A percentile compares a stretch with the other conserved stretches of the same genome.
These are phyloP conservation scores for Cystoisospora suis DNA, from an alignment of 169 alveolate species.

Conservation along the genomic window DNA sequence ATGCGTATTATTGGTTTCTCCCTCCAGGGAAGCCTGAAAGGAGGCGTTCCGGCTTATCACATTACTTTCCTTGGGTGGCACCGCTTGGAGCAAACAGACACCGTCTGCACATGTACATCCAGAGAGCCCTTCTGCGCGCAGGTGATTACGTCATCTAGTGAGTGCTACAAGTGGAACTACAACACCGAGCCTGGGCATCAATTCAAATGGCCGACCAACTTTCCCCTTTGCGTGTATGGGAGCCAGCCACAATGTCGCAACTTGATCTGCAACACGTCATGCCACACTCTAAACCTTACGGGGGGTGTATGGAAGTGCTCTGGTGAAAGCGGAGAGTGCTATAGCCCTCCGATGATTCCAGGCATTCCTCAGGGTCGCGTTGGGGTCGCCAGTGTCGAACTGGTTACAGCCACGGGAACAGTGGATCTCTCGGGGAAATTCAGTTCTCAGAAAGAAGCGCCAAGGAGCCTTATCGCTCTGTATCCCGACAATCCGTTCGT, in stretches of 20 bases:
- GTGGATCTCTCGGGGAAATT: background rate
- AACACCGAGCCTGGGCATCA: background rate
- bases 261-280: background rate
- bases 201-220: background rate
- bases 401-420: background rate
- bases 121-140: background rate
- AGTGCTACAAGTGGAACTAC: background rate
- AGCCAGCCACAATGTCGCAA: background rate
- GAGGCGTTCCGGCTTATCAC: background rate
- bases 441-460: background rate
- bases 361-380: constrained; percentile 2
- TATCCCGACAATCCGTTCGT: constrained; percentile 13
- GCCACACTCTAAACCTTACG: background rate
- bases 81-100: background rate
- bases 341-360: background rate
- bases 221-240: background rate
- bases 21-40: background rate
- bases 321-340: background rate
- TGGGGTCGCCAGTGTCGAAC: background rate
- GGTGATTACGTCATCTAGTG: too few species aligned
- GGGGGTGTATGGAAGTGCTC: background rate
- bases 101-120: background rate
- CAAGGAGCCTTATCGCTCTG: background rate
- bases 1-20: constrained; percentile 14
- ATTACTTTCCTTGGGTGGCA: background rate